These are phyloP conservation scores for Saccharum hybrid DNA, from an alignment of 202 grass and related monocot species.

Conservation along the genomic window DNA sequence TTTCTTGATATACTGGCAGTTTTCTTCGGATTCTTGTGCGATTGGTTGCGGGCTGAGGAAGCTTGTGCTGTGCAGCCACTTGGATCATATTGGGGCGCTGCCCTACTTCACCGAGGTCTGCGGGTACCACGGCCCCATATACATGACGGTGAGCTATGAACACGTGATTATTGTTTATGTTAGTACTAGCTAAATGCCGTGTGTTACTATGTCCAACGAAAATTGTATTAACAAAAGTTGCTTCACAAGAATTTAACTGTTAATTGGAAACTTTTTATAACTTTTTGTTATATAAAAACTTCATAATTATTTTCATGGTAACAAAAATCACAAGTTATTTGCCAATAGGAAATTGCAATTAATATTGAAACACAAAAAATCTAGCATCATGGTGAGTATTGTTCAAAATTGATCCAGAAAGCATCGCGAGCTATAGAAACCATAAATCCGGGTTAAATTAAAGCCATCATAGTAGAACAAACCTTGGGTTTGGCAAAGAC, in stretches of 20 bases:
- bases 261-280: neutral
- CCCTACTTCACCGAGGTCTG: slow-evolving; percentile 93
- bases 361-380: neutral
- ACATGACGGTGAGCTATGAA: slow-evolving; percentile 78
- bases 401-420: slow-evolving; percentile 2
- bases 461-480: neutral
- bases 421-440: neutral
- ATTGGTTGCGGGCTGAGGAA: slow-evolving; percentile 22
- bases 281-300: neutral
- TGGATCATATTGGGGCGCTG: slow-evolving; percentile 93
- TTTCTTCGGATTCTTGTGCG: neutral
- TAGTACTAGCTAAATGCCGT: neutral
- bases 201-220: neutral
- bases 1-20: neutral
- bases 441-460: neutral
- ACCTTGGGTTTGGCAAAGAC: neutral
- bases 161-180: neutral
- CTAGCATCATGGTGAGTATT: neutral
- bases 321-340: neutral
- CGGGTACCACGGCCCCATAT: slow-evolving; percentile 81
- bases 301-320: neutral
- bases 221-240: neutral
- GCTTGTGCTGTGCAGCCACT: slow-evolving; percentile 60
- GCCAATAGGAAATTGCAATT: neutral
- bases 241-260: neutral